Base-by-base conservation (phyloP, 2,329 filamentous ascomycete genomes). In the Scedosporium minutisporum region DNA sequence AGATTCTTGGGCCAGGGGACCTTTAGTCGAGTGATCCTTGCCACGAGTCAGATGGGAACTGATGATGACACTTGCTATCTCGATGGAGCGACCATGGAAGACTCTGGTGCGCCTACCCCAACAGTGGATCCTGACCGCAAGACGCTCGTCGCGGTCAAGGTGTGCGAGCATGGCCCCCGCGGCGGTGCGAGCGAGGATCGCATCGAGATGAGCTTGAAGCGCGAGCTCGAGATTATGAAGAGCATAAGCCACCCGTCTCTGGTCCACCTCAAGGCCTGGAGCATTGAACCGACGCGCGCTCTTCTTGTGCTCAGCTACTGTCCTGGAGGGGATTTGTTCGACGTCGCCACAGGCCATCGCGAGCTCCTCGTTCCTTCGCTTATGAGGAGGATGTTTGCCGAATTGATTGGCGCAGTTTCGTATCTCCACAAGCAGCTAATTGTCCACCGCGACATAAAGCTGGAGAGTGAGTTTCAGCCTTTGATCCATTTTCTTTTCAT, bases 381-480 rank as follows among this genome's bases (percentile, higher is more conserved):
- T 57, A 81, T 97, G 58, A 84, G 91, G 66, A 85, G 95, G 60
- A 92, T 97, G 63, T 97, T 97, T 74, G 83, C 93, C 14, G 95
- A 99, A 73, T 75, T 97, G 66, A 87, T 97, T 25, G 87, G 85
- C 65, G 95, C 93, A 0, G 88, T 96, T 42, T 84, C 82, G 63
- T 97, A 97, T 76, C 79, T 99, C 58, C 95, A 99, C 74, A 80
- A 85, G 62, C 81, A 90, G 69, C 87, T 85, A 67, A 96, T 99
- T 71, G 93, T 97, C 62, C 95, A 99, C 73, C 87, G 95, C 64
- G 95, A 99, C 74, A 96, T 99, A 75, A 99, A 99, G 77, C 87
- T 99, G 64, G 95, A 99, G 80, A 84, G 90, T 95, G 82, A 76
- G 87, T 80, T 42, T 60, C 18, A 58, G 12, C 29, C 14, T 38